Base-by-base conservation (phyloP, 2,329 filamentous ascomycete genomes). In the Exophiala spinifera region DNA sequence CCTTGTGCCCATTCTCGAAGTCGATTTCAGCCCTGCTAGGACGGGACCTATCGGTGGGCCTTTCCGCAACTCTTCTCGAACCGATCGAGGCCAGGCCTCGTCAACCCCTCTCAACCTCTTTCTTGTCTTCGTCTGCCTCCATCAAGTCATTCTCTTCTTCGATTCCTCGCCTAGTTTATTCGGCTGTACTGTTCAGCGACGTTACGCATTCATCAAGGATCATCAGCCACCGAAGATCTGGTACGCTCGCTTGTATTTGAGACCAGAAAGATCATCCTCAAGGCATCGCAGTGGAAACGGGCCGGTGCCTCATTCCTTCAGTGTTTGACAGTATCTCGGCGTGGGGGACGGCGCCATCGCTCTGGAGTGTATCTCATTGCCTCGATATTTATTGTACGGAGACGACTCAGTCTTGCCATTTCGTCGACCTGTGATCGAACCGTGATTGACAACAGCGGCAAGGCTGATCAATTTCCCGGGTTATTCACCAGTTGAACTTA, bases 211-310 rank as follows among this genome's bases (percentile, higher is more conserved):
- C 14, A 19, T 19, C 7, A n/a, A 10, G 36, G 36, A 39, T 39
- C 19, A 39, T 34, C 19, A 4, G n/a, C 13, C 13, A 31, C 8
- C 34, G 6, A 25, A 7, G 19, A 15, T 15, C 25, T 46, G 42
- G 31, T 52, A 45, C 34, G 49, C 25, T 52, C 34, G 49, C 49
- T 46, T 46, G 31, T 19, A 15, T 42, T 46, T 42, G 47, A 49
- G 11, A 10, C 31, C 15, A n/a, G 19, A 40, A 17, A 37, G 17
- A 15, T 20, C 13, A 31, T 17, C 8, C 28, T 28, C 37, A 33
- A 40, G 28, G 2, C 31, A 36, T 36, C 49, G 17, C 49, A 37
- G 25, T 31, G 23, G 21, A 33, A 25, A 15, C 44, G 14, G 15
- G 20, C 44, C 14, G 8, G n/a, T 23, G 44, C 19, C 44, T 21